Evolutionary conservation across 331 rosid genomes (phyloP), one percentile per base, ranked within the genome.

Genomic region (Phaseolus coccineus): DNA sequence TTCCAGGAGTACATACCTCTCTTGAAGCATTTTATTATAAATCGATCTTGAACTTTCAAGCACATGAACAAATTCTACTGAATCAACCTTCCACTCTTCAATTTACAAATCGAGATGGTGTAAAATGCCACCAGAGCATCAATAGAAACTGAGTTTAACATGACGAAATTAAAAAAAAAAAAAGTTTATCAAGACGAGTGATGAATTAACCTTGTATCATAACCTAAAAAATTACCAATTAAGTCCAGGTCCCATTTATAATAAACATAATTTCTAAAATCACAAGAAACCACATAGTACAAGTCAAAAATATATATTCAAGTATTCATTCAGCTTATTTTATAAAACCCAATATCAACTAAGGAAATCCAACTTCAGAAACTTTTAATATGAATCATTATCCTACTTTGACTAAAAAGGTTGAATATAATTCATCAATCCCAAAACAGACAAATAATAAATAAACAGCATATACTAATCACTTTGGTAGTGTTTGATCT

Each of bases 41-140:
- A 13, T 65, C 46, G n/a, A 65, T 35, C 39, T 11, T n/a, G 25
- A 33, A n/a, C 35, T 61, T 63, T 67, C 57, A 19, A 6, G 61
- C 15, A 30, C 48, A 30, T 25, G 42, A 73, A 56, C 11, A 56
- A n/a, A 6, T 52, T 52, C 31, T 52, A 56, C 52, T 6, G 11
- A 4, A 25, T 59, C 13, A 11, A 24, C 28, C 78, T 57, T 73
- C 65, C 68, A 57, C 57, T 57, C 28, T 62, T 73, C 78, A 73
- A 14, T 57, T 40, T 56, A 59, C 53, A 37, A 50, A 31, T 30
- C 19, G 16, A 15, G 47, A 70, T 50, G 35, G 63, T 51, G 65
- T 13, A 53, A 35, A 53, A 53, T 53, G 22, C 51, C 65, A 53
- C 35, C 48, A 71, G 6, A 71, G 42, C n/a, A 71, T 71, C 76